Evolutionary conservation across 1,139 yeast species (phyloP).

Genomic region (Yamadazyma oceani): DNA sequence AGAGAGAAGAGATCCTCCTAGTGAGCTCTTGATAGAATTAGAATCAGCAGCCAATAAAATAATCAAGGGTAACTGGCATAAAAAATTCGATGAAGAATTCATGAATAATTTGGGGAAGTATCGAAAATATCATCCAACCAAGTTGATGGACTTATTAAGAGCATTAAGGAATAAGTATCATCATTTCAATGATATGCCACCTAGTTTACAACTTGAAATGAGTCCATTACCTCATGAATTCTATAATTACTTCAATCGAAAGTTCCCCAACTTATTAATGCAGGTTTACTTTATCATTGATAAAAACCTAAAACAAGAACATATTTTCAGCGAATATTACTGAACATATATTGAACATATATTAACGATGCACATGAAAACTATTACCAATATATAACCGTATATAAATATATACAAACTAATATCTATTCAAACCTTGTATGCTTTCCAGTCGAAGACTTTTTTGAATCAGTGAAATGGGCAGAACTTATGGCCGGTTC

Average conservation of each 20-base stretch:
- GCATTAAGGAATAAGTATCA: constrained; percentile 91
- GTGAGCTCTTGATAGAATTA: constrained; percentile 56
- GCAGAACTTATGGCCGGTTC: constrained; percentile 60
- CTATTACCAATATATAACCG: constrained; percentile 2
- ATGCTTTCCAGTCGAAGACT: constrained; percentile 43
- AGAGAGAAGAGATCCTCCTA: constrained; percentile 86
- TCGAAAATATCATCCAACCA: constrained; percentile 79
- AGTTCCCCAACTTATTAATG: constrained; percentile 80
- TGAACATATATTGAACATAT: constrained; percentile 3
- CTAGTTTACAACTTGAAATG: constrained; percentile 56
- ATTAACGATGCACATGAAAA: constrained; percentile 14
- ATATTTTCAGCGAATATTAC: constrained; percentile 56
- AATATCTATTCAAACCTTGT: too few relatives aligned
- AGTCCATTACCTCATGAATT: constrained; percentile 85
- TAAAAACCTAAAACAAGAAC: constrained; percentile 59
- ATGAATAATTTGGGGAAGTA: constrained; percentile 85
- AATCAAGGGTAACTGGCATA: constrained; percentile 74
- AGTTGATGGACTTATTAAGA: constrained; percentile 79
- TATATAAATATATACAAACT: constrained; percentile 1
- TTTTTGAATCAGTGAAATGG: constrained; percentile 39
- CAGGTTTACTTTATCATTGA: constrained; percentile 68
- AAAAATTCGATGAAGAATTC: constrained; percentile 65
- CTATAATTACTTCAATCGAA: constrained; percentile 66
- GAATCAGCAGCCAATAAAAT: constrained; percentile 58
- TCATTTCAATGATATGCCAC: constrained; percentile 88